phyloP scores from a whole-genome alignment of 306 rosid genomes.

The Oemleria cerasiformis region DNA sequence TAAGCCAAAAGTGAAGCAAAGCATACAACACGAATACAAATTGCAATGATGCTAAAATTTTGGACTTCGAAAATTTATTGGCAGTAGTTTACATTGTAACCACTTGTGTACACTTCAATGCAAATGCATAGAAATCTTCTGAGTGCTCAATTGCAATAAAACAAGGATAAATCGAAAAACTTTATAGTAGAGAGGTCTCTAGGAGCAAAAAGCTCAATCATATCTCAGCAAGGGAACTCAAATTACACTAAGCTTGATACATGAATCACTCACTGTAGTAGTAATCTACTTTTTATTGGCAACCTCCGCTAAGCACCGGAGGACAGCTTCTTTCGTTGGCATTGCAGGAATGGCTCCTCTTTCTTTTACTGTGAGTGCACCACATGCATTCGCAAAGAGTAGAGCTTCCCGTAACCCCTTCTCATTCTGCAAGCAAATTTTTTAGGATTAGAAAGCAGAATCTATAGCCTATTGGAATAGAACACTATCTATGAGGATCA shows the following conservation, averaged over 20 bases:
- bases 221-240: slow-evolving; percentile 23
- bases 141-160: neutral
- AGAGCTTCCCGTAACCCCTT: slow-evolving; percentile 55
- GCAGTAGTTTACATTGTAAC: neutral
- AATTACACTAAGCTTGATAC: slow-evolving; percentile 21
- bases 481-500: neutral
- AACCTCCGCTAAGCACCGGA: slow-evolving; percentile 44
- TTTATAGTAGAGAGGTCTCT: neutral
- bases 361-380: slow-evolving; percentile 77
- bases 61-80: neutral
- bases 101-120: neutral
- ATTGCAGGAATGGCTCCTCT: slow-evolving; percentile 91
- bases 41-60: neutral
- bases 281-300: slow-evolving; percentile 18
- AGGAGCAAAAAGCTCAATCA: slow-evolving; percentile 21
- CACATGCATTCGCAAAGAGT: slow-evolving; percentile 71
- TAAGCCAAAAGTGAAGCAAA: neutral
- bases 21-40: neutral
- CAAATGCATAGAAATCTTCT: neutral
- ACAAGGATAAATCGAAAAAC: neutral
- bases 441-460: neutral
- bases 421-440: slow-evolving; percentile 54
- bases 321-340: slow-evolving; percentile 63
- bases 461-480: neutral
- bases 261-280: slow-evolving; percentile 11